Base-by-base conservation (phyloP, 352 stramenopile species). In the Globisporangium acanthophoron region DNA sequence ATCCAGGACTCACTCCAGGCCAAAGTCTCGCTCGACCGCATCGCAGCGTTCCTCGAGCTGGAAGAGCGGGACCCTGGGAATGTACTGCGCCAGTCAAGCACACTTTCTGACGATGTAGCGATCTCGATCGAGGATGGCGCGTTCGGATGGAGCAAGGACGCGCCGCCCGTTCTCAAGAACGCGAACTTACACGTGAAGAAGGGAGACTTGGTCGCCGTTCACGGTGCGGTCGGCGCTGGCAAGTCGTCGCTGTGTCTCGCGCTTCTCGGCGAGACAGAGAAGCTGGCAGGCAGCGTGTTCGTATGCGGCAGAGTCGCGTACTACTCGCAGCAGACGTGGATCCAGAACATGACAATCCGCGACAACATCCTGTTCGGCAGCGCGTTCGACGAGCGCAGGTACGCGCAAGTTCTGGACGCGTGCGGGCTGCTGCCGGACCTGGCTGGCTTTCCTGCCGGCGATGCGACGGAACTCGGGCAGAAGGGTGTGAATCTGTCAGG, bases 321-420 rank as follows among this genome's bases (percentile, higher is more conserved):
- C 24, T 27, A 27, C 24, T 27, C 24, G 24, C 24, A 27, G 24
- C 24, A 27, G 24, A 27, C 24, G 24, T 27, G 24, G 24, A 27
- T 27, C 24, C 24, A 27, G 1, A 1, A 27, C 24, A 27, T 27
- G 24, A 35, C 31, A 4, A 35, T 35, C 31, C 31, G 31, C 5
- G 87, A 98, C 24, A 99, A 99, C 73, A 97, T 99, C 58, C 69
- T 98, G 4, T 98, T 98, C 68, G 90, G 41, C 15, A 5, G 8
- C 2, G 41, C 5, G 41, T 46, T 12, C 41, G 41, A 46, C 41
- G 15, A 5, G 41, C 5, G 8, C 5, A 46, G 12, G 41, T 46
- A 46, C 18, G 15, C 5, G 16, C 41, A 15, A 0, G 41, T 24
- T 4, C 41, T 46, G 15, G 41, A 46, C 15, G 41, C 41, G 18